These are phyloP conservation scores for Colletotrichum trifolii DNA, from an alignment of 2,329 filamentous ascomycete species.

Conservation along the genomic window DNA sequence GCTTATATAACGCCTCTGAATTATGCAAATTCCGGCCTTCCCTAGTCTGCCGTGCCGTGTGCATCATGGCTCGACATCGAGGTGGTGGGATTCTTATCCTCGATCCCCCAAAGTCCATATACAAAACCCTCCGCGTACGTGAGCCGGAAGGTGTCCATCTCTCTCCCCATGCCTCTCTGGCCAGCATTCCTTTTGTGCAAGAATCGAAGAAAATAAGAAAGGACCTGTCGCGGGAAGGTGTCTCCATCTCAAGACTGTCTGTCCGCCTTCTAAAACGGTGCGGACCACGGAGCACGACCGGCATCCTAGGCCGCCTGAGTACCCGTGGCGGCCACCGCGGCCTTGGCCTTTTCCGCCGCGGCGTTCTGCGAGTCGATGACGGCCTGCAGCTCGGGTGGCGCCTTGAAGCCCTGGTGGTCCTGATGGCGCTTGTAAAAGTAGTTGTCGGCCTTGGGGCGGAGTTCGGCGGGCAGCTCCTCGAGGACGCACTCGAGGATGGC, in stretches of 20 bases:
- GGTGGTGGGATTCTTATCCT: conserved; percentile 2
- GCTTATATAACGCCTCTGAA: conserved; percentile 31
- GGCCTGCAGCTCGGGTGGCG: conserved; percentile 67
- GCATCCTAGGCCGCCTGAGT: conserved; percentile 16
- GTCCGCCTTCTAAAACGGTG: conserved; percentile 16
- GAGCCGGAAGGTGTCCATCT: background rate
- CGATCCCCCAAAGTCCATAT: conserved; percentile 9
- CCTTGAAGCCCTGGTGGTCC: conserved; percentile 86
- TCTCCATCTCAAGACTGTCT: background rate
- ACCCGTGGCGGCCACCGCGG: conserved; percentile 39
- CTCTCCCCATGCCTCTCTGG: conserved; percentile 4
- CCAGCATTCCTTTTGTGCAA: conserved; percentile 20
- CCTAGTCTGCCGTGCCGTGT: conserved; percentile 13
- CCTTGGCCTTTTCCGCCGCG: conserved; percentile 51
- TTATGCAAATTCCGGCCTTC: conserved; percentile 34
- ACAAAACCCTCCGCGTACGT: conserved; percentile 15
- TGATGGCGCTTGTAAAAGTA: conserved; percentile 92
- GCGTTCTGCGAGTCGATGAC: conserved; percentile 67
- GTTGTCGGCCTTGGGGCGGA: conserved; percentile 76
- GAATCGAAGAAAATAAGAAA: conserved; percentile 5
- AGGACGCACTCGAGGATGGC: conserved; percentile 79
- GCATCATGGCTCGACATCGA: conserved; percentile 11
- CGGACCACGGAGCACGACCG: conserved; percentile 11
- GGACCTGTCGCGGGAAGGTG: too few relatives aligned
- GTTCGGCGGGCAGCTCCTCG: conserved; percentile 76